Evolutionary conservation across 495 filamentous ascomycete species (phyloP), one percentile per base, ranked within the genome.

Genomic region (Penicillium coprophilum): DNA sequence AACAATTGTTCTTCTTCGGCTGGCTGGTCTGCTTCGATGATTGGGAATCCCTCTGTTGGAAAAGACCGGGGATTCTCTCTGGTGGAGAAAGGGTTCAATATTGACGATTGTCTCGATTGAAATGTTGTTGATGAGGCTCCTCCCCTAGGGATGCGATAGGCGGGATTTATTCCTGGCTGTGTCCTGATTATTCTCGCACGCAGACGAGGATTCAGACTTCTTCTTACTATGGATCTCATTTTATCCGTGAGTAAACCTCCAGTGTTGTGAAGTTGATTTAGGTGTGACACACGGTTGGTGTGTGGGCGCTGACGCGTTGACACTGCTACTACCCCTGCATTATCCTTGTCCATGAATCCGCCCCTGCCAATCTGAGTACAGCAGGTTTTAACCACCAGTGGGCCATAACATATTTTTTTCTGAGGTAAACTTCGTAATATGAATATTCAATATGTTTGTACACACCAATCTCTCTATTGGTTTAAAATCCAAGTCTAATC

Each of bases 1-100:
- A 72, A 68, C 57, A 78, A 50, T 20, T 62, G 64, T 61, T 82
- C 77, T 60, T 82, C 76, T 56, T 78, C 75, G 38, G 72, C 48
- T 19, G 53, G 59, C 15, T 39, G 43, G 21, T 66, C 58, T 19
- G 53, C 30, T 17, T 57, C 44, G 40, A 65, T 52, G 24, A 30
- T 56, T n/a, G 56, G 53, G 12, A 66, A 34, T 13, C 57, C 41
- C 5, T 24, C 2, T 2, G 6, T n/a, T 20, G 21, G 41, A 24
- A 23, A 44, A 5, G 21, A 13, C 4, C 6, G 34, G n/a, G 34
- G 34, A 6, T 17, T 17, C 7, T 38, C 34, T 38, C 17, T 17
- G 15, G 34, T n/a, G n/a, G 34, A 17, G 4, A 2, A 1, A 2
- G 32, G n/a, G 41, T 13, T 21, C 20, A 23, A 23, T 13, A 21